phyloP scores from a whole-genome alignment of 768 basidiomycete genomes.

The Solioccasus polychromus region DNA sequence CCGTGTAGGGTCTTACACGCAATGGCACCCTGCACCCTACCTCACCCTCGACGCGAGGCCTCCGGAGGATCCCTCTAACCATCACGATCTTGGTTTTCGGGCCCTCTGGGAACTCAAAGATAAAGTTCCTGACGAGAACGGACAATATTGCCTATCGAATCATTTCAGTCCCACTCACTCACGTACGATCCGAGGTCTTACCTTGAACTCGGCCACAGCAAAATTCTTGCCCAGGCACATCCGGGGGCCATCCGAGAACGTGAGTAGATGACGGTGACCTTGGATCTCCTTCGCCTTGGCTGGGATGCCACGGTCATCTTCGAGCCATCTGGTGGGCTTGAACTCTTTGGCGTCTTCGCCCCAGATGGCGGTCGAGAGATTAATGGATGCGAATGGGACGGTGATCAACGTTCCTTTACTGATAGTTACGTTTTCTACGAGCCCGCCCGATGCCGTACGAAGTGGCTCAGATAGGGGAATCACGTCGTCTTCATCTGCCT shows the following conservation, averaged over 20 bases:
- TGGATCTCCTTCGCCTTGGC: conserved; percentile 28
- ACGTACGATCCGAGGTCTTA: no score
- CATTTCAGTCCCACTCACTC: no score
- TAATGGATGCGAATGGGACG: conserved; percentile 44
- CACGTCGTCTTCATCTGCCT: conserved; percentile 53
- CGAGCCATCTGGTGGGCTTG: conserved; percentile 64
- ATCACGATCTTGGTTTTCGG: conserved; percentile 22
- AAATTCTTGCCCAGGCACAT: no score
- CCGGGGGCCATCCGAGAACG: no score
- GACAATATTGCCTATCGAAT: conserved; percentile 39
- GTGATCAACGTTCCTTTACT: conserved; percentile 45
- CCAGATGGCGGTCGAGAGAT: conserved; percentile 56
- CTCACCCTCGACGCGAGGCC: conserved; percentile 18
- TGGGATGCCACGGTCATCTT: conserved; percentile 26
- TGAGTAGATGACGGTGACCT: no score
- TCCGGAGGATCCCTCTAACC: conserved; percentile 9
- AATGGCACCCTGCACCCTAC: conserved; percentile 27
- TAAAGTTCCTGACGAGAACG: conserved; percentile 42
- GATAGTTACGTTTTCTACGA: conserved; percentile 40
- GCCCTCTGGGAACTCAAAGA: conserved; percentile 36
- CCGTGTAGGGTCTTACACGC: conserved; percentile 16
- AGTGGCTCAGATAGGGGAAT: conserved; percentile 56
- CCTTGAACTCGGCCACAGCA: no score
- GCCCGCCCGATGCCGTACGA: conserved; percentile 38
- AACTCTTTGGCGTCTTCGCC: conserved; percentile 57